Evolutionary conservation across 352 stramenopile species (phyloP).

Genomic region (Phytophthora vignae): DNA sequence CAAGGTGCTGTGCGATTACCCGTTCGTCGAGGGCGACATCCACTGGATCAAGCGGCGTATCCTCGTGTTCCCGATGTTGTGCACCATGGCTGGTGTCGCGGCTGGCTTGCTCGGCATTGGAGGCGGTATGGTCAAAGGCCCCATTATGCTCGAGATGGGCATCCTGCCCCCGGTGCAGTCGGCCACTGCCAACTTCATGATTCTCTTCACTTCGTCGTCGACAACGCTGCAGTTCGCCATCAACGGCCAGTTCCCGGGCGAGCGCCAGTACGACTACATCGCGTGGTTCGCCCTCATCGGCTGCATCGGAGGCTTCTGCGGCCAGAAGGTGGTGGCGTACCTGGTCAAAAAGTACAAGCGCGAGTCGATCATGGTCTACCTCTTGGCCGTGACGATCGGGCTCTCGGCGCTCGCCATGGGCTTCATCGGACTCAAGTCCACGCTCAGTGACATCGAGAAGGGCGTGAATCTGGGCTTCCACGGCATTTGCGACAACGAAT

Average conservation of each 20-base stretch:
- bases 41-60: slow-evolving; percentile 93
- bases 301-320: slow-evolving; percentile 82
- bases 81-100: slow-evolving; percentile 93
- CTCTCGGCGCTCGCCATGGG: slow-evolving; percentile 79
- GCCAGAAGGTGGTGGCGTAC: slow-evolving; percentile 86
- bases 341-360: slow-evolving; percentile 93
- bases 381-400: slow-evolving; percentile 75
- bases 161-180: slow-evolving; percentile 90
- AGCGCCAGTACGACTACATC: slow-evolving; percentile 93
- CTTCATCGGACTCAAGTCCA: slow-evolving; percentile 64
- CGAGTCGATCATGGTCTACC: slow-evolving; percentile 87
- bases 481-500: slow-evolving; percentile 71
- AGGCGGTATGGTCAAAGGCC: slow-evolving; percentile 97
- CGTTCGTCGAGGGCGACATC: slow-evolving; percentile 94
- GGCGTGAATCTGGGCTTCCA: slow-evolving; percentile 72
- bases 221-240: slow-evolving; percentile 93
- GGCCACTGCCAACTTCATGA: slow-evolving; percentile 94
- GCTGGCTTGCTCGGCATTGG: slow-evolving; percentile 96
- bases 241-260: slow-evolving; percentile 78
- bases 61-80: slow-evolving; percentile 94
- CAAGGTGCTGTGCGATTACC: slow-evolving; percentile 69
- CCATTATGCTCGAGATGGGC: slow-evolving; percentile 98
- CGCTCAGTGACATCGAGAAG: slow-evolving; percentile 65
- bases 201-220: slow-evolving; percentile 92
- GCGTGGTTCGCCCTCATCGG: slow-evolving; percentile 91